Percentiles rank a stretch among this genome's conserved stretches.
Evolutionary conservation across 768 basidiomycete species (phyloP).

Genomic region (Kwoniella mangroviensis): DNA sequence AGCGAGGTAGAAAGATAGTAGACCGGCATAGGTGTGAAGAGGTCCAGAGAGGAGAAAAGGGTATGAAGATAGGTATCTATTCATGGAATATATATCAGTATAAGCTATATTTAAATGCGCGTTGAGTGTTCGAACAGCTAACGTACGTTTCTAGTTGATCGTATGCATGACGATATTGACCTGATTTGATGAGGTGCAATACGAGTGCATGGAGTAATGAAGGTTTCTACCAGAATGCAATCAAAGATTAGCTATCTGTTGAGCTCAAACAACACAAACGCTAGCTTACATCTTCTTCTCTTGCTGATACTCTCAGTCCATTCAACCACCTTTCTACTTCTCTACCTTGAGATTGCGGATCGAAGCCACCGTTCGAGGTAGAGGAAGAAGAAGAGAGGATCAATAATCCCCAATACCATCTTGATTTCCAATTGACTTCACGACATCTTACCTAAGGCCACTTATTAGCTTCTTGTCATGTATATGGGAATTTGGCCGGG

Average conservation of each 20-base stretch:
- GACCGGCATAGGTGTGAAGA: constrained; percentile 80
- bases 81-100: not conserved
- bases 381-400: constrained; percentile 26
- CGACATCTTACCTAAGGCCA: constrained; percentile 57
- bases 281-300: constrained; percentile 45
- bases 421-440: constrained; percentile 54
- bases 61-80: constrained; percentile 77
- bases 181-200: constrained; percentile 67
- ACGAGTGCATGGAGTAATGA: constrained; percentile 75
- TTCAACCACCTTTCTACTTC: constrained; percentile 47
- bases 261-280: not conserved
- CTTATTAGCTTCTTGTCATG: no score
- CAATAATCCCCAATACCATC: constrained; percentile 55
- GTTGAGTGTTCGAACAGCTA: not conserved
- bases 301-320: constrained; percentile 38
- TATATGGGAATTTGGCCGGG: no score
- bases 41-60: constrained; percentile 82
- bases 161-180: constrained; percentile 70
- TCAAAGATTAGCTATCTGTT: not conserved
- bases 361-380: not conserved
- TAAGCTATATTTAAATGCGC: not conserved
- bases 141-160: constrained; percentile 84
- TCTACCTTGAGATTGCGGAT: constrained; percentile 19
- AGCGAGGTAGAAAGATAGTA: constrained; percentile 65
- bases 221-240: constrained; percentile 65